Evolutionary conservation across 352 stramenopile species (phyloP).

Genomic region (Pythium volutum): DNA sequence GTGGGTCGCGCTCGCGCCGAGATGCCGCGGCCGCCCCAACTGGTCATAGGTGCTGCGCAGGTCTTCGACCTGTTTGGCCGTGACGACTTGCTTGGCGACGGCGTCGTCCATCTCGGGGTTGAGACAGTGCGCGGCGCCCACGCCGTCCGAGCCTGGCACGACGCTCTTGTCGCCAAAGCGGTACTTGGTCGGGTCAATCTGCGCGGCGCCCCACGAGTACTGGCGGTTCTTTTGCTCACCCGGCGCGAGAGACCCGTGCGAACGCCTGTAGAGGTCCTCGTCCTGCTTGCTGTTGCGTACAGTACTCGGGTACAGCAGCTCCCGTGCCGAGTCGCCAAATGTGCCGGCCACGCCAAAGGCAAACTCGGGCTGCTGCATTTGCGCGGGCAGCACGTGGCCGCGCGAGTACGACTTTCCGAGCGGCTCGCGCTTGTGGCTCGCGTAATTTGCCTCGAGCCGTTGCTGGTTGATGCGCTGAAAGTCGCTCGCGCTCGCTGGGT

Average conservation of each 20-base stretch:
- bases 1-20: constrained; percentile 39
- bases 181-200: constrained; percentile 64
- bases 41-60: constrained; percentile 72
- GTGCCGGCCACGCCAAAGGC: constrained; percentile 61
- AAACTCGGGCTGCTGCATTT: constrained; percentile 55
- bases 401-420: constrained; percentile 67
- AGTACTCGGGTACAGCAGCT: constrained; percentile 74
- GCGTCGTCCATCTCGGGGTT: constrained; percentile 74
- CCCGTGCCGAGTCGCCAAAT: constrained; percentile 80
- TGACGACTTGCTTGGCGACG: constrained; percentile 36
- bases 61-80: constrained; percentile 68
- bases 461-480: constrained; percentile 67
- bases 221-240: constrained; percentile 86
- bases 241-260: constrained; percentile 69
- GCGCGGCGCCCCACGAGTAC: constrained; percentile 73
- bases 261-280: constrained; percentile 72
- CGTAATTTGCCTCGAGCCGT: constrained; percentile 76
- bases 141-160: constrained; percentile 35
- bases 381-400: constrained; percentile 60
- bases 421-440: constrained; percentile 73
- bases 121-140: constrained; percentile 51
- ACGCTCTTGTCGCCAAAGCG: constrained; percentile 67
- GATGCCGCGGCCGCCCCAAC: constrained; percentile 65
- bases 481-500: constrained; percentile 34
- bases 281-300: constrained; percentile 57